Percentiles rank a stretch among this genome's conserved stretches.
phyloP scores from a whole-genome alignment of 331 rosid species.

The Pyracantha coccinea region DNA sequence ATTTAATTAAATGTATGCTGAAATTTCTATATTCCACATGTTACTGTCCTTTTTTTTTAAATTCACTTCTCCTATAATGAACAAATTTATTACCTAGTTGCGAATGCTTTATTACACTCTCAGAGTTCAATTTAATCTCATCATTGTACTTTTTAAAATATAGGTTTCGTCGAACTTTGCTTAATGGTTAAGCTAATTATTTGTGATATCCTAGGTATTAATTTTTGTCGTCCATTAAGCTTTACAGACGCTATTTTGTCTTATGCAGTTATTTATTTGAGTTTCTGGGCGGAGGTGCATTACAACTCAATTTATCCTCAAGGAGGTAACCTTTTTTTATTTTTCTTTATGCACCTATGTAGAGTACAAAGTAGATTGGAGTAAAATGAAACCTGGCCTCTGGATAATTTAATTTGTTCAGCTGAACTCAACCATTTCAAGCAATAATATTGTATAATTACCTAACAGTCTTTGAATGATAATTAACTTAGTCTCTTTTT shows the following conservation, averaged over 20 bases:
- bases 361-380: not conserved
- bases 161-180: not conserved
- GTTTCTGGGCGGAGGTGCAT: constrained; percentile 98
- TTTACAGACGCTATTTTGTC: not conserved
- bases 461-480: not conserved
- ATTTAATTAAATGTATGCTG: not conserved
- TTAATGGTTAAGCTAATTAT: not conserved
- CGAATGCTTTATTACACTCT: not conserved
- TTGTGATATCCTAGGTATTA: not conserved
- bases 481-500: not conserved
- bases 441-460: not conserved
- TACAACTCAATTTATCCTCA: constrained; percentile 80
- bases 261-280: constrained; percentile 65
- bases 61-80: not conserved
- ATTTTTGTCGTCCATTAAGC: not conserved
- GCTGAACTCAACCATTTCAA: not conserved
- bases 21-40: not conserved
- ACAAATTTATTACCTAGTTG: not conserved
- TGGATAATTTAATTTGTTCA: not conserved
- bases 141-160: not conserved
- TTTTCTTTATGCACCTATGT: not conserved
- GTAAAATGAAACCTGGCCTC: not conserved
- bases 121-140: too few species aligned
- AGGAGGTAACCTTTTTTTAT: constrained; percentile 50
- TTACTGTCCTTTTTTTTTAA: not conserved